A percentile compares a stretch with the other conserved stretches of the same genome.
phyloP scores from a whole-genome alignment of 1,284 basidiomycete species.

The Fistulinella staudtii region DNA sequence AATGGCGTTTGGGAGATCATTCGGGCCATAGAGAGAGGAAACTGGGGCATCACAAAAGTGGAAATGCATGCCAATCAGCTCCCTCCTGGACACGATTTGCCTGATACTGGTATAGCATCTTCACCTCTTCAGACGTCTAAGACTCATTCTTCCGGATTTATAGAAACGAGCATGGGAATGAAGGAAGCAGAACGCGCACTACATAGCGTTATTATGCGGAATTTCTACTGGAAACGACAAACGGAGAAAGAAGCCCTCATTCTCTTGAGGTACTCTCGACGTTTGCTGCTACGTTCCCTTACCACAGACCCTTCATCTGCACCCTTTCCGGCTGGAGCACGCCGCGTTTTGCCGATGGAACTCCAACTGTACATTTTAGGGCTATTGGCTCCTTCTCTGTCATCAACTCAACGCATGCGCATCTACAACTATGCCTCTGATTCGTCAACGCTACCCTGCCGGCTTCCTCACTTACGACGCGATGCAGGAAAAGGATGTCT shows the following conservation, averaged over 20 bases:
- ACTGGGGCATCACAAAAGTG: conserved; percentile 47
- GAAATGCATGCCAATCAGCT: conserved; percentile 52
- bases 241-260: conserved; percentile 48
- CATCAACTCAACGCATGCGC: conserved; percentile 50
- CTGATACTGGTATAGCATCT: conserved; percentile 14
- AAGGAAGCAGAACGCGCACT: conserved; percentile 38
- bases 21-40: conserved; percentile 42
- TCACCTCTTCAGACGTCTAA: neutral
- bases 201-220: conserved; percentile 43
- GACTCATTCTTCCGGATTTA: neutral
- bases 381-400: conserved; percentile 55
- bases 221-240: conserved; percentile 43
- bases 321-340: conserved; percentile 20
- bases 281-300: conserved; percentile 44
- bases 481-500: conserved; percentile 26
- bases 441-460: conserved; percentile 49
- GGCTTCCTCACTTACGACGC: conserved; percentile 36
- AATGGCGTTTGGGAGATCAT: conserved; percentile 45
- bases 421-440: conserved; percentile 55
- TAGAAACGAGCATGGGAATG: conserved; percentile 32
- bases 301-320: too few species aligned
- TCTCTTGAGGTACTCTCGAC: conserved; percentile 50
- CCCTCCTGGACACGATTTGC: conserved; percentile 3
- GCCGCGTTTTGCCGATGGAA: conserved; percentile 61
- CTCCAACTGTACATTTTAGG: conserved; percentile 57